Base-by-base conservation (phyloP, 129 eudicot species). In the Tanacetum coccineum region DNA sequence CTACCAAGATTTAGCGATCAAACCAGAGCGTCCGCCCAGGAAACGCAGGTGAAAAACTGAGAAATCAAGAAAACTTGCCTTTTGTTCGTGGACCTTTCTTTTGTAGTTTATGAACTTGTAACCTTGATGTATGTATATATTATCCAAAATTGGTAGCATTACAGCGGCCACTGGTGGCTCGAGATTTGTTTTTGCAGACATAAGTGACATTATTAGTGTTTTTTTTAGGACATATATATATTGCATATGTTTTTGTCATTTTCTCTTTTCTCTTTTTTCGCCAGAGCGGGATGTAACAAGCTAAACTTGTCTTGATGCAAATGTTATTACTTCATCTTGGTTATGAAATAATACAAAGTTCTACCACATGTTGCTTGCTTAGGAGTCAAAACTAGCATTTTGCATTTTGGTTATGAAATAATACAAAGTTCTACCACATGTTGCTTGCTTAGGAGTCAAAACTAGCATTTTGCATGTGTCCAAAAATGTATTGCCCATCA, bases 381-480 rank as follows among this genome's bases (percentile, higher is more conserved):
- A 74, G 45, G 61, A 67, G 74, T 74, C 73, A 74, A 74, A 66
- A 67, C 30, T 48, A 74, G 47, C 79, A 74, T 67, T 74, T 74
- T 74, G 79, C 74, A 32, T 59, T n/a, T n/a, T 22, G 22, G 20
- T 60, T 18, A 3, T 19, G 14, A 21, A 51, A 72, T 53, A 42
- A 42, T 52, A 73, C 21, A 36, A 32, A 67, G 47, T 58, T 67
- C 47, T 20, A 48, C 47, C 62, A 67, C 68, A 46, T 47, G n/a
- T 21, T 36, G 46, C 28, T 59, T 49, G 19, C 14, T 67, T 46
- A 74, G 45, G 61, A 67, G 74, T 74, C 73, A 74, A 74, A 66
- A 67, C 30, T 48, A 74, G 47, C 79, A 74, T 67, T 74, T 74
- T 74, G 79, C 74, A 32, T 59, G 45, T 32, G 74, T 74, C 73